A percentile compares a stretch with the other conserved stretches of the same genome.
Conservation (phyloP, 2,329 filamentous ascomycete species). For the Botrytis hyacinthi region DNA sequence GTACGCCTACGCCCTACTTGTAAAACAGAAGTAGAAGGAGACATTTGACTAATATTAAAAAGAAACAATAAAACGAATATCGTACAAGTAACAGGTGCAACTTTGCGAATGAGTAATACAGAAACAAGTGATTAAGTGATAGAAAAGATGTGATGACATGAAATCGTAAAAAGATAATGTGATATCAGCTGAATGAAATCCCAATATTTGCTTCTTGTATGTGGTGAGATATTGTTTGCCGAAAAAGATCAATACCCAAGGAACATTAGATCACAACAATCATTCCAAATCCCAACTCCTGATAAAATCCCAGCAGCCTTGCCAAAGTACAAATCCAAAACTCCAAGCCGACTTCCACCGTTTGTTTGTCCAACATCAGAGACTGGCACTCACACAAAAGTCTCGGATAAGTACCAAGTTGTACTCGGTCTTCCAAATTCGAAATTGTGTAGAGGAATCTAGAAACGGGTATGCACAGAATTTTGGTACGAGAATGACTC, state of each 20-base stretch:
- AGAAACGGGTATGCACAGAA: constrained; percentile 17
- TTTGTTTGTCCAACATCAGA: constrained; percentile 14
- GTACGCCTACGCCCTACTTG: constrained; percentile 36
- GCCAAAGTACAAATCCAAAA: background rate
- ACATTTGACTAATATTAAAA: constrained; percentile 20
- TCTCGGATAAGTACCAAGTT: constrained; percentile 19
- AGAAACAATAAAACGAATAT: constrained; percentile 9
- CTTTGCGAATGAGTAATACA: constrained; percentile 26
- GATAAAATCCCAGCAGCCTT: background rate
- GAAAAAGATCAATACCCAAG: background rate
- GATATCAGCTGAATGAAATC: background rate
- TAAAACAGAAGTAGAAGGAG: constrained; percentile 31
- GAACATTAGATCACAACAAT: background rate
- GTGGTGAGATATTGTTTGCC: background rate
- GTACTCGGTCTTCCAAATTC: constrained; percentile 15
- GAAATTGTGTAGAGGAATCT: background rate
- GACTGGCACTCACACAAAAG: constrained; percentile 8
- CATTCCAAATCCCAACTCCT: background rate
- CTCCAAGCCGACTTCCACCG: background rate
- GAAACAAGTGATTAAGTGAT: background rate
- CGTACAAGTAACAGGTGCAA: constrained; percentile 24
- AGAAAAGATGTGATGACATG: background rate
- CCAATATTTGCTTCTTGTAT: background rate
- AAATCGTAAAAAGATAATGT: background rate
- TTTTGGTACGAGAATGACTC: background rate